Percentiles rank a stretch among this genome's conserved stretches.
phyloP scores from a whole-genome alignment of 2,329 filamentous ascomycete species.

The Epichloe sibirici region DNA sequence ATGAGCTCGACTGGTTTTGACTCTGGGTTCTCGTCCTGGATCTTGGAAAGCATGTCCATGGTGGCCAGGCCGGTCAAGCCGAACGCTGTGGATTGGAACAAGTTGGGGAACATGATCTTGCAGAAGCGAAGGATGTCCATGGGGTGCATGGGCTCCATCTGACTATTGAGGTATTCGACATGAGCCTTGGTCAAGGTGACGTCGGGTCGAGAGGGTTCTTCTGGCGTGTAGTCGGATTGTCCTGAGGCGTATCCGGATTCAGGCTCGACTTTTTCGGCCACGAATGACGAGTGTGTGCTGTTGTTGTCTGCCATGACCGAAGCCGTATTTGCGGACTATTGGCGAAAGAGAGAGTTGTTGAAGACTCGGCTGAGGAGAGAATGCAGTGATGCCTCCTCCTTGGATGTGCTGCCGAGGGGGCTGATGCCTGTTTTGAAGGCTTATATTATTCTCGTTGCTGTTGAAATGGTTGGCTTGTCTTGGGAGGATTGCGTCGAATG shows the following conservation, averaged over 20 bases:
- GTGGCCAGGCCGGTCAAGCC: constrained; percentile 71
- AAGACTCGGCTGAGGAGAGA: not conserved
- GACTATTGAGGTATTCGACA: constrained; percentile 79
- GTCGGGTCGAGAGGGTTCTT: constrained; percentile 45
- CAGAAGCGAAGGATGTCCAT: constrained; percentile 89
- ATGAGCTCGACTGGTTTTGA: constrained; percentile 52
- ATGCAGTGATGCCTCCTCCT: not conserved
- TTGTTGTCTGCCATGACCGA: constrained; percentile 22
- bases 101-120: constrained; percentile 76
- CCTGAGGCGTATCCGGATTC: constrained; percentile 80
- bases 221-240: constrained; percentile 27
- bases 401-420: not conserved
- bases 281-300: constrained; percentile 27
- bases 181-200: constrained; percentile 81
- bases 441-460: too few relatives aligned
- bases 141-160: constrained; percentile 77
- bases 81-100: constrained; percentile 80
- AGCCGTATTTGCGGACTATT: not conserved
- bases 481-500: too few relatives aligned
- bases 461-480: not conserved
- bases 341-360: not conserved
- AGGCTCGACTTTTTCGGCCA: constrained; percentile 33
- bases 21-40: constrained; percentile 50
- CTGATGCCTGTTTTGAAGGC: not conserved
- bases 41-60: constrained; percentile 73